phyloP scores from a whole-genome alignment of 345 rosid species.

The Arabidopsis arenosa region DNA sequence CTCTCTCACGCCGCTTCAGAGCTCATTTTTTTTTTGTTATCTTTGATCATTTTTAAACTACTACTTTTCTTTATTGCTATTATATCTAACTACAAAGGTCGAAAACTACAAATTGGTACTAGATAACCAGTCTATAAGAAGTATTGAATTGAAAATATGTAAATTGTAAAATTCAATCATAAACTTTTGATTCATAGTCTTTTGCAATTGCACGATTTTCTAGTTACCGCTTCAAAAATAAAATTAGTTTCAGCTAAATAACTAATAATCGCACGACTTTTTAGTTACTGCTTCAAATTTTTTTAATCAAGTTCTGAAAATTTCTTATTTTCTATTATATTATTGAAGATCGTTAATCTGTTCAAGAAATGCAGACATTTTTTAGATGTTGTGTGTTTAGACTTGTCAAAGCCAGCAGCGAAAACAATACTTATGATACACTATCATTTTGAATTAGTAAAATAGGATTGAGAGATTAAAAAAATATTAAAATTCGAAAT shows the following conservation, averaged over 20 bases:
- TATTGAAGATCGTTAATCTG: background rate
- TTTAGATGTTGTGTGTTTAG: slow-evolving; percentile 9
- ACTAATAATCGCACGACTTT: background rate
- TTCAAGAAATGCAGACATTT: background rate
- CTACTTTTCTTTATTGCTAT: background rate
- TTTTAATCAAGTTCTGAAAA: background rate
- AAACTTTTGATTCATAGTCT: background rate
- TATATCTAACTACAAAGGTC: background rate
- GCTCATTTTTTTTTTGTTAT: background rate
- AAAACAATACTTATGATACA: background rate
- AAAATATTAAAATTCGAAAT: background rate
- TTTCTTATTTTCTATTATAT: background rate
- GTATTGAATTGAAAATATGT: background rate
- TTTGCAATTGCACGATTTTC: background rate
- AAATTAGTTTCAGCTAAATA: background rate
- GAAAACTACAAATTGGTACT: background rate
- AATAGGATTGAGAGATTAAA: background rate
- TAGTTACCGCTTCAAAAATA: no score
- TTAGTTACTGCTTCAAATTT: background rate
- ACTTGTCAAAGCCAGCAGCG: slow-evolving; percentile 26
- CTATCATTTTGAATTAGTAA: background rate
- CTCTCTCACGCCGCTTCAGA: slow-evolving; percentile 28
- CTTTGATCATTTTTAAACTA: background rate
- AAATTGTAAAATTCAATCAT: background rate
- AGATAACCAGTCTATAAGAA: background rate